Evolutionary conservation across 1,284 basidiomycete species (phyloP).

Genomic region (Jaminaea rosea): DNA sequence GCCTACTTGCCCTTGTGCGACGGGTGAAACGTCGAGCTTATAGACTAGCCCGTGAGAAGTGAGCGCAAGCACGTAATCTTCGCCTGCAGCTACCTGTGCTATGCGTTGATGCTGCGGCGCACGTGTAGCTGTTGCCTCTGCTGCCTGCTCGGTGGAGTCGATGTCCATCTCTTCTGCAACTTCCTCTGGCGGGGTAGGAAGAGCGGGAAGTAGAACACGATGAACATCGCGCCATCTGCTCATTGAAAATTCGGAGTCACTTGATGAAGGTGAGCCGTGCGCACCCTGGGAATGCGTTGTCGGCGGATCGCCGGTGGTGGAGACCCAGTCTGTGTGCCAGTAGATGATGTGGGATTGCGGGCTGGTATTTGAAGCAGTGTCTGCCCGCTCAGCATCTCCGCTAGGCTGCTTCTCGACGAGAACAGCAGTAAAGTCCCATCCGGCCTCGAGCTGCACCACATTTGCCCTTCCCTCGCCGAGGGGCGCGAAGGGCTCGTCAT

Average conservation of each 20-base stretch:
- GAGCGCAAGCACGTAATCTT: constrained; percentile 24
- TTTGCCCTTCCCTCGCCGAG: background rate
- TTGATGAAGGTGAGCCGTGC: too few relatives aligned
- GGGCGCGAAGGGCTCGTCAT: background rate
- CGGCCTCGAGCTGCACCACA: constrained; percentile 26
- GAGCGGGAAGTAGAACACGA: constrained; percentile 8
- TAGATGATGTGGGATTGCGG: background rate
- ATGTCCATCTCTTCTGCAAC: background rate
- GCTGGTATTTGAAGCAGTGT: background rate
- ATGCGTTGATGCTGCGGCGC: constrained; percentile 5
- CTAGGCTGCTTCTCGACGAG: constrained; percentile 4
- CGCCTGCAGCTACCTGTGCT: constrained; percentile 21
- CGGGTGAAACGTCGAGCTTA: constrained; percentile 12
- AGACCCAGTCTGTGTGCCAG: background rate
- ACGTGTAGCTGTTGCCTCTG: too few relatives aligned
- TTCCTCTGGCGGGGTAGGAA: constrained; percentile 3
- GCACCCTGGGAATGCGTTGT: background rate
- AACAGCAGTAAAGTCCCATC: constrained; percentile 21
- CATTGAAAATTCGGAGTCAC: too few relatives aligned
- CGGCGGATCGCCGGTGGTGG: background rate
- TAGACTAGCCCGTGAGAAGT: constrained; percentile 17
- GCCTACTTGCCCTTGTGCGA: background rate
- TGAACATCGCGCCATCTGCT: background rate
- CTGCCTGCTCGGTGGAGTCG: background rate
- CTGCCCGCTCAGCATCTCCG: background rate